Evolutionary conservation across 1,139 yeast species (phyloP).

Genomic region (Debaryomycetaceae sp.): DNA sequence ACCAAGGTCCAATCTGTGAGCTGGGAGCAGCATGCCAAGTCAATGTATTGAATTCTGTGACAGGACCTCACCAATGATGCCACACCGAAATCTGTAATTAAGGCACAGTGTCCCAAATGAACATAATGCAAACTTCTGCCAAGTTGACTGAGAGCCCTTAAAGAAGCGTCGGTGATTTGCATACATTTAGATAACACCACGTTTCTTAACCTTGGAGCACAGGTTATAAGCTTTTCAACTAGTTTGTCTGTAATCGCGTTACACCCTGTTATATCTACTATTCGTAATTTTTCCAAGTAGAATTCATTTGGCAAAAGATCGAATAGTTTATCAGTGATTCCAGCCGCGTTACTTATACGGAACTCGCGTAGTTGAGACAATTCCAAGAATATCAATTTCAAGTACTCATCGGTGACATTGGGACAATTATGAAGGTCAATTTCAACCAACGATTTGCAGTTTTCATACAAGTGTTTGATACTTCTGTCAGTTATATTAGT

Average conservation of each 20-base stretch:
- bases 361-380: constrained; percentile 77
- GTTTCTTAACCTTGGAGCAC: constrained; percentile 84
- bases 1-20: constrained; percentile 80
- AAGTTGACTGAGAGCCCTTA: constrained; percentile 65
- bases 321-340: constrained; percentile 65
- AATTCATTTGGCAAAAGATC: constrained; percentile 42
- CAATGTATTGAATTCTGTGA: constrained; percentile 85
- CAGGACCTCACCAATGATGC: constrained; percentile 72
- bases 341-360: constrained; percentile 70
- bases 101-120: constrained; percentile 91
- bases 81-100: constrained; percentile 88
- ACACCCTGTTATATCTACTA: constrained; percentile 85
- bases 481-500: constrained; percentile 65
- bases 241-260: constrained; percentile 76
- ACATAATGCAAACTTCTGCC: constrained; percentile 85
- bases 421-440: constrained; percentile 84
- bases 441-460: constrained; percentile 81
- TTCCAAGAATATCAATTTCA: constrained; percentile 59
- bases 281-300: constrained; percentile 54
- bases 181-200: constrained; percentile 87
- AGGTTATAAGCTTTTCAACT: constrained; percentile 64
- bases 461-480: constrained; percentile 56
- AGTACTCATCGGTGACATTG: constrained; percentile 62
- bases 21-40: constrained; percentile 90
- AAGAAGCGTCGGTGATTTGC: constrained; percentile 79